Base-by-base conservation (phyloP, 495 filamentous ascomycete species). In the Tuber calosporum region DNA sequence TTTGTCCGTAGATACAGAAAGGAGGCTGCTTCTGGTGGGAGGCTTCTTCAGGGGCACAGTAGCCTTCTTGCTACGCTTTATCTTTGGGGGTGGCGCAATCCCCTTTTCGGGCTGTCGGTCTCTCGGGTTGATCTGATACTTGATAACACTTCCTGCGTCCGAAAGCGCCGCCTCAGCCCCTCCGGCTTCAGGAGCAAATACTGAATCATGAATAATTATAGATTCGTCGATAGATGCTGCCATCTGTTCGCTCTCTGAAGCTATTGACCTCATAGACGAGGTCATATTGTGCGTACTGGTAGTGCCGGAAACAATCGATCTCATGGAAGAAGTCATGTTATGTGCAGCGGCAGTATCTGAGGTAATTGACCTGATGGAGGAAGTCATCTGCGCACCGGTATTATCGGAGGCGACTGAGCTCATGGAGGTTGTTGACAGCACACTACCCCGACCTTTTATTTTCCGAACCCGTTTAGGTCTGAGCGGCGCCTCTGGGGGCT, bases 61-160 rank as follows among this genome's bases (percentile, higher is more conserved):
- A n/a, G 68, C 42, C 40, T 77, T 77, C 45, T 77, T 77, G n/a
- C 66, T 20, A 1, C 36, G 74, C 26, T 69, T 75, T 38, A 38
- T 68, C 26, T 42, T 66, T 4, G 71, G 73, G 4, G 73, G 53
- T 3, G 11, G 73, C 22, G 72, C 41, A 40, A 67, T 45, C 34
- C n/a, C 34, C 9, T 58, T n/a, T 20, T 48, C 62, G 7, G 41
- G 26, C 72, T 75, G 53, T 30, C n/a, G 53, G 3, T 30, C 53
- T 30, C 53, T 58, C n/a, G 53, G 53, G 9, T 58, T 58, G 53
- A 58, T 58, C 53, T 58, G 30, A 30, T 58, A 58, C 11, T 30
- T 58, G 58, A 78, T 77, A 20, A 78, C 75, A 36, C 67, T 70
- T 2, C 70, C 74, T 11, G 58, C 70, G 11, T 78, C 76, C 30